These are phyloP conservation scores for Neurospora sp. DNA, from an alignment of 495 filamentous ascomycete genomes.

Conservation along the genomic window DNA sequence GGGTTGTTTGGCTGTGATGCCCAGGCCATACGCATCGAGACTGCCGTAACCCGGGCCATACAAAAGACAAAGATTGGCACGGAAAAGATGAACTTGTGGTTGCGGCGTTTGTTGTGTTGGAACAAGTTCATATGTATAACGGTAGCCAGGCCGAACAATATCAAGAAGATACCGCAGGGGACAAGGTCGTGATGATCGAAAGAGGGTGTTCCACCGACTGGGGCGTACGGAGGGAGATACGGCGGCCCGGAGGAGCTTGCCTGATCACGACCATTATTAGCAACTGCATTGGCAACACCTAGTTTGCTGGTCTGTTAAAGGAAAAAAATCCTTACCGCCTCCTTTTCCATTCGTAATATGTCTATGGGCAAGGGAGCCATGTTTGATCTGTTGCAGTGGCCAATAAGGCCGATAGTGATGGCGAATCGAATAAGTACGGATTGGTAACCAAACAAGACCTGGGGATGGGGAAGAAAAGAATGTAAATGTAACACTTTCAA, in stretches of 20 bases:
- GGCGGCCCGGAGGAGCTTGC: constrained; percentile 18
- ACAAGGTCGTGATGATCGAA: constrained; percentile 46
- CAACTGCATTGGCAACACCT: not conserved
- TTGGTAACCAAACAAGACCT: not conserved
- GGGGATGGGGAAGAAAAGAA: not conserved
- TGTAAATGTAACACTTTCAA: not conserved
- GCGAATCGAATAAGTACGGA: not conserved
- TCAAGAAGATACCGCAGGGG: constrained; percentile 53
- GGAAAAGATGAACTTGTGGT: constrained; percentile 61
- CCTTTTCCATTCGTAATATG: not conserved
- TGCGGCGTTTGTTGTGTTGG: constrained; percentile 40
- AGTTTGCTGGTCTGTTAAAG: not conserved
- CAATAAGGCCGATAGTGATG: not conserved
- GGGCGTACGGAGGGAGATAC: constrained; percentile 28
- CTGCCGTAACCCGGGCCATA: constrained; percentile 56
- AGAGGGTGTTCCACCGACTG: constrained; percentile 50
- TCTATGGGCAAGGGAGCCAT: not conserved
- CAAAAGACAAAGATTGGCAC: constrained; percentile 66
- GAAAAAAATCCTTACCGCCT: not conserved
- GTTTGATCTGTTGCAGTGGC: not conserved
- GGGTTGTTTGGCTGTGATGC: constrained; percentile 35
- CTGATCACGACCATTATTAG: not conserved
- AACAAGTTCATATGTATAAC: constrained; percentile 53
- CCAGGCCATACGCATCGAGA: constrained; percentile 55
- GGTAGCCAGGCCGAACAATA: constrained; percentile 50